Evolutionary conservation across 768 basidiomycete genomes (phyloP), one percentile per base, ranked within the genome.

Genomic region (Amanita polypyramis): DNA sequence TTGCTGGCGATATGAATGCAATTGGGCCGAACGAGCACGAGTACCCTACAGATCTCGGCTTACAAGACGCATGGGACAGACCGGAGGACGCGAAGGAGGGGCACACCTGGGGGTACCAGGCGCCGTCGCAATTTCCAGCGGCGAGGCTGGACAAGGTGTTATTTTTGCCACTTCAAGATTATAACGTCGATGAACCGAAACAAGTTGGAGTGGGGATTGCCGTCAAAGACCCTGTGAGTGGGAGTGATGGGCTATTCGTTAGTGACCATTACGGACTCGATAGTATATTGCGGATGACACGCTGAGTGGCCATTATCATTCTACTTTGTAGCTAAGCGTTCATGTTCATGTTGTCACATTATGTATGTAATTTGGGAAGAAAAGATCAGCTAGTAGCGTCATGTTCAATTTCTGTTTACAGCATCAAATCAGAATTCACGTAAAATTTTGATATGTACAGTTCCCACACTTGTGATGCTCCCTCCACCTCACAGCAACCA

Each of bases 1-100:
- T 85, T 32, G 73, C 71, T 0, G 85, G 85, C 1, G 84, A 86
- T 55, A 84, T 87, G 80, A 86, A 85, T 52, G 70, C 78, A 40
- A 77, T 86, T 45, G 63, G 64, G 2, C 56, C 63, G 1, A 61
- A 62, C 12, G 83, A 86, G 43, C 50, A 48, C 45, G 52, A 49
- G 32, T 60, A 79, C 25, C 68, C 72, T 10, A 61, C 56, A 29
- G 62, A 69, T 2, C 63, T 72, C 1, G 76, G 76, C 20, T 59
- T 89, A 56, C 45, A 47, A 37, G 86, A 89, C 55, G 77, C 81
- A 34, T 86, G 80, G 76, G 63, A 58, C 33, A 70, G 67, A 25
- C 57, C 62, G 2, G 67, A 73, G 29, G 61, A 66, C 1, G 72
- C 73, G 19, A 64, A 70, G 15, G 57, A 61, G 0, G 77, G 77